Base-by-base conservation (phyloP, 495 filamentous ascomycete species). In the Lindgomyces ingoldianus region DNA sequence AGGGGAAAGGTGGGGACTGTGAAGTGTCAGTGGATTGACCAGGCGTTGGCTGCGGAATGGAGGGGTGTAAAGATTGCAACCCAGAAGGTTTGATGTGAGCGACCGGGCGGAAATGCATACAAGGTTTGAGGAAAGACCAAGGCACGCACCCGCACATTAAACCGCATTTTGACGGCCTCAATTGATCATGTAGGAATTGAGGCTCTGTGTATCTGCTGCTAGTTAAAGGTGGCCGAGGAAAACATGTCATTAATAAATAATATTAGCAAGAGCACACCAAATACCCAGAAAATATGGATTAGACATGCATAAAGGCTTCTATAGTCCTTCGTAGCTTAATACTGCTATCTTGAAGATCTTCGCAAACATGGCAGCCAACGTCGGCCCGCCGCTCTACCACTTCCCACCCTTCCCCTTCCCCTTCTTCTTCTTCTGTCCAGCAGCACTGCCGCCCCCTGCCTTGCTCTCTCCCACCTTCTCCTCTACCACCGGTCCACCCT, bases 401-500 rank as follows among this genome's bases (percentile, higher is more conserved):
- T 65, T 68, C 36, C 64, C 60, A 33, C 64, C 63, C 62, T 60
- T 65, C 24, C 51, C 33, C 14, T 39, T 39, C 6, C 65, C 60
- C 56, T 72, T 72, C 36, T 50, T 55, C 56, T 72, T 72, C 59
- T 68, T 72, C 57, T 60, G 55, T 16, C 25, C 45, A 4, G 18
- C 27, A 44, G 41, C 65, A 33, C 27, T 59, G 9, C 30, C 50
- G 4, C 24, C 47, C 25, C 33, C 47, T 46, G 52, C 44, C 24
- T 30, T 26, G n/a, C 16, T 59, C 57, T 44, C 30, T n/a, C 14
- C 52, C 24, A n/a, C 51, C 50, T 72, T 72, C 57, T 72, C 70
- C 61, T 73, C 70, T 8, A 22, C 62, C 18, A 69, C 70, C 4
- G 56, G 16, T 0, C 70, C 70, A 24, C 94, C 94, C 77, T 98